Percentiles rank a stretch among this genome's conserved stretches.
Evolutionary conservation across 2,329 filamentous ascomycete genomes (phyloP).

Genomic region (Calonectria honghensis): DNA sequence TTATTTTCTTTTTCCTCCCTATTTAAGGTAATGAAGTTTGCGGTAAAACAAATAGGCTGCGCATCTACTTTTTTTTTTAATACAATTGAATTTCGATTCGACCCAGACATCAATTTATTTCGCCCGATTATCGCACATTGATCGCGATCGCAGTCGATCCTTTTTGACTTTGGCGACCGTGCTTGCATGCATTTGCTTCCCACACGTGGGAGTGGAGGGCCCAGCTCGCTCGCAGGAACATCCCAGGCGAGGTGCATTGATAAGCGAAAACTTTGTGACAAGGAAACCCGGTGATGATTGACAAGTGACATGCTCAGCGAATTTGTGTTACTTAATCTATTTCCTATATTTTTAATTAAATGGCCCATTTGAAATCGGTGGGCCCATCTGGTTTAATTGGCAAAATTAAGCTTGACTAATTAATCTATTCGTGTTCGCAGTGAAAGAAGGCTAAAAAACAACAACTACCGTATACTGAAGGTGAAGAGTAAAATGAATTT

Average conservation of each 20-base stretch:
- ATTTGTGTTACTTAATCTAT: not conserved
- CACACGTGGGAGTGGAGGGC: conserved; percentile 4
- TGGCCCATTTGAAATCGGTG: not conserved
- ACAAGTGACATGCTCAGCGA: not conserved
- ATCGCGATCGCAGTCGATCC: not conserved
- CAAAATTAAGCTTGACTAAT: not conserved
- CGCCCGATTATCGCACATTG: not conserved
- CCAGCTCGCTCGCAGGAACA: not conserved
- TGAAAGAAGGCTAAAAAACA: not conserved
- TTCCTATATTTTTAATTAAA: not conserved
- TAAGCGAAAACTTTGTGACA: conserved; percentile 16
- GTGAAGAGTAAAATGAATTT: not conserved
- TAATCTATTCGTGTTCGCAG: not conserved
- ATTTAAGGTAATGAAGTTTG: too few species aligned
- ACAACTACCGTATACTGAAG: not conserved
- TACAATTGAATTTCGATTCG: not conserved
- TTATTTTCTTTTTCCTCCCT: not conserved
- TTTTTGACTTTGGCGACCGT: conserved; percentile 22
- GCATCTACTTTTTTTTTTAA: not conserved
- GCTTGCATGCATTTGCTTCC: conserved; percentile 14
- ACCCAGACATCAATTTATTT: not conserved
- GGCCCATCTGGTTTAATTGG: not conserved
- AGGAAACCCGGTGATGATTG: not conserved
- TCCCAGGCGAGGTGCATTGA: conserved; percentile 5
- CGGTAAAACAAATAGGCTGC: too few species aligned